Evolutionary conservation across 23 red algal genomes (phyloP).

Genomic region (Cyanidium caldarium): DNA sequence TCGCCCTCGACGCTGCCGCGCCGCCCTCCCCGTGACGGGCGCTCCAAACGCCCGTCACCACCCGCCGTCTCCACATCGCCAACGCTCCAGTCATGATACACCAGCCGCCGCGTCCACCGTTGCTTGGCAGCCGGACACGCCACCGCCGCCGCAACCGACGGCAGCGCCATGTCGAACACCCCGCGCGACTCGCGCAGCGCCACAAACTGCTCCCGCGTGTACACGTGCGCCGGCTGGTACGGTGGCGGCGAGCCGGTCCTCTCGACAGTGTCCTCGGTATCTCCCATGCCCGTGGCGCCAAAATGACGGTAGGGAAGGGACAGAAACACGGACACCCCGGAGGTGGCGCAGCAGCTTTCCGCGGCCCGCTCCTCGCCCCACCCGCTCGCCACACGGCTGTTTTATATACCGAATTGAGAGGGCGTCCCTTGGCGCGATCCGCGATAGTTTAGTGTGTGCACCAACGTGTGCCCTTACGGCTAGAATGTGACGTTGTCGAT

Average conservation of each 20-base stretch:
- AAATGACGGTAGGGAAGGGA: background rate
- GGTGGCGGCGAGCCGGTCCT: background rate
- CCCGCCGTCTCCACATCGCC: too few species aligned
- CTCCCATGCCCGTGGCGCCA: background rate
- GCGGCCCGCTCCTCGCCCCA: background rate
- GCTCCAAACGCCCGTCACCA: too few species aligned
- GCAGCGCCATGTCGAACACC: background rate
- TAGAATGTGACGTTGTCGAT: slow-evolving; percentile 5
- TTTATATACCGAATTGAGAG: background rate
- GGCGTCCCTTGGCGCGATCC: background rate
- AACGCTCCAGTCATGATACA: background rate
- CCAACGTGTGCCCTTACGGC: background rate
- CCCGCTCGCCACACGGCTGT: background rate
- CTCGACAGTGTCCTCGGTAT: background rate
- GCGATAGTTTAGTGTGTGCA: slow-evolving; percentile 11
- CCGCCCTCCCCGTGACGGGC: too few species aligned
- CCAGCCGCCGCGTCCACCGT: slow-evolving; percentile 2
- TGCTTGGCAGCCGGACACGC: background rate
- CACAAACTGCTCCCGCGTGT: background rate
- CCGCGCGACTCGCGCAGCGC: background rate
- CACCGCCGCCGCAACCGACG: background rate
- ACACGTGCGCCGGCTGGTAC: background rate
- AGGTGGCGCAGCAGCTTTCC: background rate
- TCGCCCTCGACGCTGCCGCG: too few species aligned
- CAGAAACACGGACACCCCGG: background rate